Percentiles rank a stretch among this genome's conserved stretches.
Evolutionary conservation across 1,284 basidiomycete genomes (phyloP).

Genomic region (Sporisorium sorghi): DNA sequence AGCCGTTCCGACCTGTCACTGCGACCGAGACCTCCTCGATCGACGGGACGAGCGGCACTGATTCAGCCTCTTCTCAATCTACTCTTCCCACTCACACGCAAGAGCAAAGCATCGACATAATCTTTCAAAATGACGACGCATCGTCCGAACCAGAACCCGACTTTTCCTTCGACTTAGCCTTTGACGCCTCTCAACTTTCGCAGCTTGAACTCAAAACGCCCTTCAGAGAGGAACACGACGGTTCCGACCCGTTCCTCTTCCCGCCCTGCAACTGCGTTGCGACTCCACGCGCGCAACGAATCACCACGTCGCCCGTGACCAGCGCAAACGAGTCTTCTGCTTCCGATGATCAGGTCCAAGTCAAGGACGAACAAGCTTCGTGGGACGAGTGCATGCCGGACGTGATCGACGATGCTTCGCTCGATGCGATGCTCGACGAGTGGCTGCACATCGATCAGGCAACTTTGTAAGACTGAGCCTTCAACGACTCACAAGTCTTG

Average conservation of each 20-base stretch:
- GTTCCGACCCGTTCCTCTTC: constrained; percentile 19
- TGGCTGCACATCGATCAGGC: constrained; percentile 1
- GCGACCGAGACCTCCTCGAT: not conserved
- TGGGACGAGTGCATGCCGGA: constrained; percentile 28
- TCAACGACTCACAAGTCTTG: no score
- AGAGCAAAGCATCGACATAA: constrained; percentile 6
- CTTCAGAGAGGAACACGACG: not conserved
- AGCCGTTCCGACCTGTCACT: not conserved
- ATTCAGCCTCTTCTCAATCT: not conserved
- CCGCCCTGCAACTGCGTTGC: constrained; percentile 17
- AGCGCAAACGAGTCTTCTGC: not conserved
- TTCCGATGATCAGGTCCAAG: not conserved
- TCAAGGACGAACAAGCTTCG: not conserved
- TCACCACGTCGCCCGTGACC: not conserved
- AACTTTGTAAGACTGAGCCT: not conserved
- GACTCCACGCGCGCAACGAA: not conserved
- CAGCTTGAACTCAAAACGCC: no score
- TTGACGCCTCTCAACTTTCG: not conserved
- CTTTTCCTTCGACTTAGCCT: constrained; percentile 13
- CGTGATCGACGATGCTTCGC: constrained; percentile 19
- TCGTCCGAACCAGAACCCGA: constrained; percentile 19
- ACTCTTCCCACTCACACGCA: not conserved
- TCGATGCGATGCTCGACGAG: constrained; percentile 6
- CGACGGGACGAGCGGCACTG: not conserved
- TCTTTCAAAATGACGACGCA: constrained; percentile 1